Evolutionary conservation across 2,329 filamentous ascomycete genomes (phyloP).

Genomic region (Penicillium occitanis): DNA sequence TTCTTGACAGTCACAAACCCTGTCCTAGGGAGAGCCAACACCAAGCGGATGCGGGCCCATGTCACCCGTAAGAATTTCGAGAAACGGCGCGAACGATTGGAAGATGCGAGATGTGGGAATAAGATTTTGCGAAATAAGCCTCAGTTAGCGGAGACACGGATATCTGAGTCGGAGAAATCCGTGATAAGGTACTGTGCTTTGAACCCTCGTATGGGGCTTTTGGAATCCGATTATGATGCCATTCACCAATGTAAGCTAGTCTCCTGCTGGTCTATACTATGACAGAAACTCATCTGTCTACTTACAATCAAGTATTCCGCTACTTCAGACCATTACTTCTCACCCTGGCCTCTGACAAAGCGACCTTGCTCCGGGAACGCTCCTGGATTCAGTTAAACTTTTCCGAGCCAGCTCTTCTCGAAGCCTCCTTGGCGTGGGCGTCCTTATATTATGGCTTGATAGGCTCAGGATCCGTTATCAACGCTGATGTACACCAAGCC

Average conservation of each 20-base stretch:
- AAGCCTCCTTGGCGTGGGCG: background rate
- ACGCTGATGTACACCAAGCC: background rate
- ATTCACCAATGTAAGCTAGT: background rate
- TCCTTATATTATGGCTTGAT: background rate
- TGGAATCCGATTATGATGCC: background rate
- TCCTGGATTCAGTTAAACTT: constrained; percentile 8
- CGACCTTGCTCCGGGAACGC: constrained; percentile 5
- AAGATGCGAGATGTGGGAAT: background rate
- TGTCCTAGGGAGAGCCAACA: background rate
- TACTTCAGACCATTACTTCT: background rate
- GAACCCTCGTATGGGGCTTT: background rate
- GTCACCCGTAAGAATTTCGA: background rate
- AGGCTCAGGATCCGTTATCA: background rate
- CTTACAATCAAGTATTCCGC: background rate
- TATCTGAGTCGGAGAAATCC: background rate
- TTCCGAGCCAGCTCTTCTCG: background rate
- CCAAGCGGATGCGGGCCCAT: background rate
- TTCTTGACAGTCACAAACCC: background rate
- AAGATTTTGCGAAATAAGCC: background rate
- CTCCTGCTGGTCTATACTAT: background rate
- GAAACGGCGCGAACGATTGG: background rate
- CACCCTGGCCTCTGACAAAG: background rate
- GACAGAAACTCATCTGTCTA: background rate
- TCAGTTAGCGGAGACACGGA: background rate
- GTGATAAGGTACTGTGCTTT: background rate